phyloP scores from a whole-genome alignment of 257 asterid genomes.

The Solanum verrucosum region DNA sequence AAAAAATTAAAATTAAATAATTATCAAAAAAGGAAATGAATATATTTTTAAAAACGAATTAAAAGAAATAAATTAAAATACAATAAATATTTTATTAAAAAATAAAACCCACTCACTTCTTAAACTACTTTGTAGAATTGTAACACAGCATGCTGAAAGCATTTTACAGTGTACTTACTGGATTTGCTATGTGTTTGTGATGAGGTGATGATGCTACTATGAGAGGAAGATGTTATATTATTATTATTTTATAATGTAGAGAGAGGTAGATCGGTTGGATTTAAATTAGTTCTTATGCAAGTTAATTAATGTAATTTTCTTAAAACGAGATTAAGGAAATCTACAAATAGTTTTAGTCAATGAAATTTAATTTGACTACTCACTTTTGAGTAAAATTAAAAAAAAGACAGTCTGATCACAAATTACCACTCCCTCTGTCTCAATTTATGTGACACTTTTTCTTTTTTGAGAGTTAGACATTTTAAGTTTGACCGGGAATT shows the following conservation, averaged over 20 bases:
- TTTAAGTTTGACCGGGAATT: no score
- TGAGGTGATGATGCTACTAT: neutral
- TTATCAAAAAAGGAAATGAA: no score
- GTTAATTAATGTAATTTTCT: neutral
- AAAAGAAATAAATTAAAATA: neutral
- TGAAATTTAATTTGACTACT: neutral
- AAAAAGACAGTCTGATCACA: neutral
- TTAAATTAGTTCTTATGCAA: neutral
- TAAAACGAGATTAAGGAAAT: neutral
- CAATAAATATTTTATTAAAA: neutral
- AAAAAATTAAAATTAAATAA: no score
- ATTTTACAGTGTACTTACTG: neutral
- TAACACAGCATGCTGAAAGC: neutral
- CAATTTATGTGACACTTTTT: no score
- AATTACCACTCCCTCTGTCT: neutral
- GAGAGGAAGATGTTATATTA: neutral
- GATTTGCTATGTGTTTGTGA: neutral
- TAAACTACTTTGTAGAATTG: neutral
- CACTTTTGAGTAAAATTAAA: neutral
- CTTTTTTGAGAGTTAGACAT: no score
- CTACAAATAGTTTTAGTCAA: neutral
- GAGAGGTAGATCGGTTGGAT: neutral
- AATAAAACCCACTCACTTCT: neutral
- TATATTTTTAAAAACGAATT: no score
- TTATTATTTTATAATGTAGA: neutral